These are phyloP conservation scores for Leishmania braziliensis DNA, from an alignment of 208 protist genomes.

Conservation along the genomic window DNA sequence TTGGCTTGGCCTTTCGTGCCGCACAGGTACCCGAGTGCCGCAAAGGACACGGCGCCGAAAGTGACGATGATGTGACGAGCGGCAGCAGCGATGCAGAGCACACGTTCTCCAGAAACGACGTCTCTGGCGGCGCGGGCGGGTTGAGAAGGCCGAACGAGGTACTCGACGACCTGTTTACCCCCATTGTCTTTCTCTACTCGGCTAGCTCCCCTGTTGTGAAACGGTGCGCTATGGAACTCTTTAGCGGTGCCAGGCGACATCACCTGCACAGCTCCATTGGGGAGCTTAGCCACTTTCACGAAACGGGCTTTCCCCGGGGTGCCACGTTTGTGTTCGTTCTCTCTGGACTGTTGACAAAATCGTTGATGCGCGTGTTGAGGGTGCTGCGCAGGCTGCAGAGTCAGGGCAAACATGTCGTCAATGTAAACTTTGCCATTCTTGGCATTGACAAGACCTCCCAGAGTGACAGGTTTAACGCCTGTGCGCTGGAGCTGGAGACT, in stretches of 20 bases:
- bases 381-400: slow-evolving; percentile 29
- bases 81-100: not conserved
- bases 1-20: not conserved
- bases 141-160: slow-evolving; percentile 12
- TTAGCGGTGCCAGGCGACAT: slow-evolving; percentile 24
- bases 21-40: not conserved
- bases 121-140: not conserved
- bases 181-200: slow-evolving; percentile 57
- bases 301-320: slow-evolving; percentile 42
- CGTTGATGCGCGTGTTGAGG: slow-evolving; percentile 39
- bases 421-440: slow-evolving; percentile 57
- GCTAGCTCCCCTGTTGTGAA: slow-evolving; percentile 25
- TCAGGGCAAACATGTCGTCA: slow-evolving; percentile 26
- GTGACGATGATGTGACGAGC: not conserved
- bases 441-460: slow-evolving; percentile 44
- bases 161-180: slow-evolving; percentile 37
- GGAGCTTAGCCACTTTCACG: slow-evolving; percentile 45
- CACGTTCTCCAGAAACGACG: not conserved
- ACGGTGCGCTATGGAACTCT: slow-evolving; percentile 39
- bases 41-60: not conserved
- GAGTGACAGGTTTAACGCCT: slow-evolving; percentile 52
- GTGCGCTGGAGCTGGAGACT: slow-evolving; percentile 56
- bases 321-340: slow-evolving; percentile 62
- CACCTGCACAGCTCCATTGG: slow-evolving; percentile 41
- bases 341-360: slow-evolving; percentile 42